These are phyloP conservation scores for Macrophomina phaseolina DNA, from an alignment of 2,329 filamentous ascomycete species.

Conservation along the genomic window DNA sequence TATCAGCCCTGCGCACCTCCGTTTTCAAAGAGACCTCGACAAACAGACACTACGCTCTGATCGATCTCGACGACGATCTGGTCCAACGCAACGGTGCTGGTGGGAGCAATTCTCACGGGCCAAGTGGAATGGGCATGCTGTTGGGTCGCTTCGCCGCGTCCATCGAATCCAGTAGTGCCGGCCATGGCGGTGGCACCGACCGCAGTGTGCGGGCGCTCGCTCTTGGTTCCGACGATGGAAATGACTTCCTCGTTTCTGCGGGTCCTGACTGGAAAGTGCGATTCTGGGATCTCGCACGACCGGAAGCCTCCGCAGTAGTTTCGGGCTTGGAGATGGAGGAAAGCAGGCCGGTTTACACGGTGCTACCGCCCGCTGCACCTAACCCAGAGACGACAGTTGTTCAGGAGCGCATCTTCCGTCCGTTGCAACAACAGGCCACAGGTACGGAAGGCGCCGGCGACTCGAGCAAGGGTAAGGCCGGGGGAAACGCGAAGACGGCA, in stretches of 20 bases:
- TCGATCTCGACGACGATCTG: conserved; percentile 80
- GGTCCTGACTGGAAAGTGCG: conserved; percentile 89
- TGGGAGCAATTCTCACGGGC: conserved; percentile 35
- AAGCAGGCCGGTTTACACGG: conserved; percentile 28
- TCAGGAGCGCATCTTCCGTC: conserved; percentile 21
- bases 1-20: conserved; percentile 78
- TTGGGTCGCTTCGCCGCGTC: conserved; percentile 81
- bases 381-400: conserved; percentile 27
- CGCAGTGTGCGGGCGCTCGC: conserved; percentile 77
- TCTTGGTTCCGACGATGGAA: conserved; percentile 73
- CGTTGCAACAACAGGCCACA: conserved; percentile 5
- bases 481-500: neutral
- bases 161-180: conserved; percentile 47
- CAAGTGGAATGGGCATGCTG: conserved; percentile 70
- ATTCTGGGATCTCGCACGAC: conserved; percentile 86
- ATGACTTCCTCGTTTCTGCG: conserved; percentile 83
- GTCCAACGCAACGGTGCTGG: conserved; percentile 34
- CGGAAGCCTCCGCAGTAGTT: conserved; percentile 79
- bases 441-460: neutral
- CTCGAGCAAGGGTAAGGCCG: conserved; percentile 6
- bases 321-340: conserved; percentile 68
- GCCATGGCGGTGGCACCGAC: conserved; percentile 53
- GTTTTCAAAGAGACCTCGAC: conserved; percentile 53
- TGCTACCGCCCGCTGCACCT: conserved; percentile 16
- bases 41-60: conserved; percentile 62